Percentiles rank a stretch among this genome's conserved stretches.
Conservation (phyloP, 306 rosid species). For the Carpinus fangiana region DNA sequence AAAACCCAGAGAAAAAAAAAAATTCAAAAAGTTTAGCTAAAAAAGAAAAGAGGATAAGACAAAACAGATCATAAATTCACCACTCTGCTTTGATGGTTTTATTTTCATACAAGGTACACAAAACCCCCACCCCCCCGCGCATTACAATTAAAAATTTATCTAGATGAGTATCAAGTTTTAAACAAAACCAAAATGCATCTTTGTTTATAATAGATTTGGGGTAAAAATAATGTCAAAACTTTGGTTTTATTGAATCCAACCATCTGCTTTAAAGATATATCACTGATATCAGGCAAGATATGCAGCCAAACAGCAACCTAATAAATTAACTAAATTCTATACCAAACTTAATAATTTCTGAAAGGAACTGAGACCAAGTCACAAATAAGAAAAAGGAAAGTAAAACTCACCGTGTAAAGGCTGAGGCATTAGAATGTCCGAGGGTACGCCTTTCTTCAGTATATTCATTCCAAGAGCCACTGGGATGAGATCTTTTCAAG, state of each 20-base stretch:
- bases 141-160: neutral
- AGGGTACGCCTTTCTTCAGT: constrained; percentile 61
- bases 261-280: neutral
- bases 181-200: neutral
- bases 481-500: constrained; percentile 64
- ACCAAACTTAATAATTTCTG: constrained; percentile 3
- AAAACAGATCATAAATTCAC: neutral
- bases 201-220: neutral
- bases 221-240: neutral
- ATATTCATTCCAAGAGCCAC: constrained; percentile 48
- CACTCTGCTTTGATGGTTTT: neutral
- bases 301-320: constrained; percentile 18
- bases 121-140: neutral
- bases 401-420: constrained; percentile 71
- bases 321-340: constrained; percentile 6
- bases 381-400: constrained; percentile 11
- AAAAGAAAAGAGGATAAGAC: neutral
- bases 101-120: neutral
- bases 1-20: constrained; percentile 7
- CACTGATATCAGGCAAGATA: constrained; percentile 2
- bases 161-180: neutral
- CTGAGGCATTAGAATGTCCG: constrained; percentile 77
- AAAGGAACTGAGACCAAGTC: constrained; percentile 3
- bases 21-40: neutral
- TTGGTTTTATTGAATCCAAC: neutral